phyloP scores from a whole-genome alignment of 345 rosid genomes.

The Murraya paniculata region DNA sequence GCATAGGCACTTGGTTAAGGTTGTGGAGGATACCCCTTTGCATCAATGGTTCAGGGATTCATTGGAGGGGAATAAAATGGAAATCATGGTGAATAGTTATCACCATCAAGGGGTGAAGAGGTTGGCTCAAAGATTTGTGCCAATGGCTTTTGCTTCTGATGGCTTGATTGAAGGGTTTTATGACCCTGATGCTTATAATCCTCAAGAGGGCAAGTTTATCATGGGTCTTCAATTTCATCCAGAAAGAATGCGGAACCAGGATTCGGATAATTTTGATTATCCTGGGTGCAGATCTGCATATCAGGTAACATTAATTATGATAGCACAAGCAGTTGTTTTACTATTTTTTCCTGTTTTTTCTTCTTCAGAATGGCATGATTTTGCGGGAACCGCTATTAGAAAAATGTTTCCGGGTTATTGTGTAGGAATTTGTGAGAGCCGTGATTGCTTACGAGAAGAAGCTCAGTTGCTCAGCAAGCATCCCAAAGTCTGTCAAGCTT shows the following conservation, averaged over 20 bases:
- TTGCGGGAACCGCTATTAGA: neutral
- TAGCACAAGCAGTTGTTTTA: neutral
- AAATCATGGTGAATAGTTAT: conserved; percentile 64
- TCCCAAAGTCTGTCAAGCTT: conserved; percentile 22
- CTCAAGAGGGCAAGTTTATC: conserved; percentile 56
- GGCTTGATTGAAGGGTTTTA: conserved; percentile 76
- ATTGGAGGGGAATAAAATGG: conserved; percentile 43
- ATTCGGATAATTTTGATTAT: conserved; percentile 50
- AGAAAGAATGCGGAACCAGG: conserved; percentile 53
- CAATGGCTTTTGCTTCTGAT: conserved; percentile 66
- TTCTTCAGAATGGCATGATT: neutral
- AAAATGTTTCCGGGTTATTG: neutral
- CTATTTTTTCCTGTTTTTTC: neutral
- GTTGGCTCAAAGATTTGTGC: conserved; percentile 49
- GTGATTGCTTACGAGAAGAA: conserved; percentile 45
- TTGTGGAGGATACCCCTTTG: conserved; percentile 50
- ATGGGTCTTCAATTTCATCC: conserved; percentile 73
- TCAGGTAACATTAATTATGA: conserved; percentile 27
- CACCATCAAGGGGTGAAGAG: conserved; percentile 66
- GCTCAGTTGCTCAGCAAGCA: conserved; percentile 12
- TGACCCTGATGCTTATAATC: conserved; percentile 54
- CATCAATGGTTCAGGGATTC: conserved; percentile 56
- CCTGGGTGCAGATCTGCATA: conserved; percentile 54
- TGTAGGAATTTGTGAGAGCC: conserved; percentile 60
- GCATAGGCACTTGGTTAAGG: conserved; percentile 44